phyloP scores from a whole-genome alignment of 73 alveolate species.

The Paraurostyla sp. region DNA sequence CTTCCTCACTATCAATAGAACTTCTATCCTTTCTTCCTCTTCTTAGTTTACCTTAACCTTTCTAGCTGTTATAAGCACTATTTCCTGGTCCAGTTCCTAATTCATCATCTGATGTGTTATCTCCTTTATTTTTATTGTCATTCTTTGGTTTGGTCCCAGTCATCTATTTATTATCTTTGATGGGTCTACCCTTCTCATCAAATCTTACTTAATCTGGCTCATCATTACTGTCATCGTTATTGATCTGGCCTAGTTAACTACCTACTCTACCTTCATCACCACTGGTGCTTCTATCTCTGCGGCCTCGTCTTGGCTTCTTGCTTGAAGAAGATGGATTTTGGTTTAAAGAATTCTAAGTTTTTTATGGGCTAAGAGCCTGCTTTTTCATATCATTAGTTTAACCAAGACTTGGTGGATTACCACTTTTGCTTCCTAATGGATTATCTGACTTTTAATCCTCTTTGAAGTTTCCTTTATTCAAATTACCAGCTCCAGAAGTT shows the following conservation, averaged over 20 bases:
- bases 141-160: neutral
- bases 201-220: slow-evolving; percentile 5
- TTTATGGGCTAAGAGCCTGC: neutral
- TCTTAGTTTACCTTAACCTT: neutral
- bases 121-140: neutral
- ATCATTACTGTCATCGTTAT: neutral
- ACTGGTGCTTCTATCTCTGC: slow-evolving; percentile 32
- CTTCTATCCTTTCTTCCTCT: slow-evolving; percentile 41
- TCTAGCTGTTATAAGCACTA: neutral
- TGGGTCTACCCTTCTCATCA: slow-evolving; percentile 50
- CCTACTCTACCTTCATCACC: slow-evolving; percentile 1
- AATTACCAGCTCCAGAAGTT: neutral
- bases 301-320: slow-evolving; percentile 11
- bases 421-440: neutral
- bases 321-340: neutral
- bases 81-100: neutral
- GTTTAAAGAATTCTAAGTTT: neutral
- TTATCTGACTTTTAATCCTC: neutral
- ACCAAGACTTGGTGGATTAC: neutral
- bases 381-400: neutral
- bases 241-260: neutral
- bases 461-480: neutral
- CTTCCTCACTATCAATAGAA: neutral
- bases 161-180: neutral
- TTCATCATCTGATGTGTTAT: slow-evolving; percentile 48